phyloP scores from a whole-genome alignment of 257 asterid genomes.

The Anisodus tanguticus region DNA sequence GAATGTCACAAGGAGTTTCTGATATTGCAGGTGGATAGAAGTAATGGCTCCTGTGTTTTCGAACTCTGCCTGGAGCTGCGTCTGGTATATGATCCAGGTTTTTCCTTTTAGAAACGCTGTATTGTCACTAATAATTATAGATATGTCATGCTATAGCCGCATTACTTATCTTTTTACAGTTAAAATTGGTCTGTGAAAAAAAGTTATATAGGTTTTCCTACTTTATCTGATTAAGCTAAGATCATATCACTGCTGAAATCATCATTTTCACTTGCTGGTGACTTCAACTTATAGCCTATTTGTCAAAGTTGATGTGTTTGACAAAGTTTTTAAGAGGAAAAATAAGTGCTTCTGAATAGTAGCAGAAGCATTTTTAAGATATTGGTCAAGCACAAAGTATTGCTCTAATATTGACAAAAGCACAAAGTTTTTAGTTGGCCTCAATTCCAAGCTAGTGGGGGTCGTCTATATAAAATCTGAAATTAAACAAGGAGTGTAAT shows the following conservation, averaged over 20 bases:
- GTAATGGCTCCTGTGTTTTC: slow-evolving; percentile 97
- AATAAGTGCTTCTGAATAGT: too few relatives aligned
- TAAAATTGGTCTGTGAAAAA: neutral
- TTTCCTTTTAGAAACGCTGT: slow-evolving; percentile 26
- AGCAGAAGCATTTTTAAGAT: too few relatives aligned
- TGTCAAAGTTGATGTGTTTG: too few relatives aligned
- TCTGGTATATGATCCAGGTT: slow-evolving; percentile 92
- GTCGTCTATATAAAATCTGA: neutral
- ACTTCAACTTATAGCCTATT: too few relatives aligned
- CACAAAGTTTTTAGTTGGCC: neutral
- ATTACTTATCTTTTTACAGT: neutral
- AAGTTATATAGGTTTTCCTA: neutral
- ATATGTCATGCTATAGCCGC: neutral
- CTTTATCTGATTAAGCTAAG: too few relatives aligned
- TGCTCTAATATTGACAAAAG: too few relatives aligned
- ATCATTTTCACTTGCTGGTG: neutral
- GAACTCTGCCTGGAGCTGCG: slow-evolving; percentile 80
- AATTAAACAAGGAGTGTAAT: neutral
- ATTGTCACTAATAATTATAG: neutral
- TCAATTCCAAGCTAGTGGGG: too few relatives aligned
- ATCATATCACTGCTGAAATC: neutral
- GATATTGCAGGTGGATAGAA: slow-evolving; percentile 75
- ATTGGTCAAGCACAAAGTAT: too few relatives aligned
- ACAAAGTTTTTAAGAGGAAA: too few relatives aligned
- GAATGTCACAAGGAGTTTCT: neutral